phyloP scores from a whole-genome alignment of 2,329 filamentous ascomycete species.

The Zelopaecilomyces penicillatus region DNA sequence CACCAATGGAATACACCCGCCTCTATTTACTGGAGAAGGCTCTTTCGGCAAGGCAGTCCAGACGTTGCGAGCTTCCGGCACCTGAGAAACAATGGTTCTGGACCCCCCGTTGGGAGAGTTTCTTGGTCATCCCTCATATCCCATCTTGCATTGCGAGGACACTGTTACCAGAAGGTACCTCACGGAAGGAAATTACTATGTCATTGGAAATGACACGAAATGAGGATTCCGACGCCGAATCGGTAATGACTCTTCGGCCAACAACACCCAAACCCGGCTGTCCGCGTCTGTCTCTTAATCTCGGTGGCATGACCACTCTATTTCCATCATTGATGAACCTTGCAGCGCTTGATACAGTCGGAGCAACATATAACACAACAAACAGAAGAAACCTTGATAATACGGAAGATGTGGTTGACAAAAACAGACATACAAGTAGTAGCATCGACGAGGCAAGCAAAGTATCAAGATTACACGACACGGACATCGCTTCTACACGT shows the following conservation, averaged over 20 bases:
- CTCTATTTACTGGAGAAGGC: slow-evolving; percentile 27
- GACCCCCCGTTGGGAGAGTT: slow-evolving; percentile 27
- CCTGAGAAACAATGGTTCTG: slow-evolving; percentile 25
- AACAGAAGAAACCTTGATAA: too few species aligned
- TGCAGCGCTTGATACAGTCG: slow-evolving; percentile 3
- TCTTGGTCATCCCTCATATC: slow-evolving; percentile 27
- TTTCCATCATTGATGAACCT: slow-evolving; percentile 18
- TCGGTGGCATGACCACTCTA: slow-evolving; percentile 17
- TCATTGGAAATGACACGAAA: not conserved
- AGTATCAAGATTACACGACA: too few species aligned
- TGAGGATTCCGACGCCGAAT: slow-evolving; percentile 14
- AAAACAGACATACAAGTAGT: too few species aligned
- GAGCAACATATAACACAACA: not conserved
- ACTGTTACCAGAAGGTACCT: not conserved
- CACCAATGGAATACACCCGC: slow-evolving; percentile 32
- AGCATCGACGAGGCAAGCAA: too few species aligned
- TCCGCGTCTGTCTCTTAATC: slow-evolving; percentile 24
- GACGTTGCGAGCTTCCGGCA: slow-evolving; percentile 20
- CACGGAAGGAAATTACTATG: not conserved
- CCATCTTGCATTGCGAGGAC: slow-evolving; percentile 18
- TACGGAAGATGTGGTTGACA: too few species aligned
- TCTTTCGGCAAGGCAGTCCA: slow-evolving; percentile 16
- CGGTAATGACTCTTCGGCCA: slow-evolving; percentile 11
- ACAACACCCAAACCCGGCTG: slow-evolving; percentile 9
- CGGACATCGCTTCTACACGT: too few species aligned